A percentile compares a stretch with the other conserved stretches of the same genome.
Conservation (phyloP, 2,329 filamentous ascomycete species). For the Aspergillus sp. region DNA sequence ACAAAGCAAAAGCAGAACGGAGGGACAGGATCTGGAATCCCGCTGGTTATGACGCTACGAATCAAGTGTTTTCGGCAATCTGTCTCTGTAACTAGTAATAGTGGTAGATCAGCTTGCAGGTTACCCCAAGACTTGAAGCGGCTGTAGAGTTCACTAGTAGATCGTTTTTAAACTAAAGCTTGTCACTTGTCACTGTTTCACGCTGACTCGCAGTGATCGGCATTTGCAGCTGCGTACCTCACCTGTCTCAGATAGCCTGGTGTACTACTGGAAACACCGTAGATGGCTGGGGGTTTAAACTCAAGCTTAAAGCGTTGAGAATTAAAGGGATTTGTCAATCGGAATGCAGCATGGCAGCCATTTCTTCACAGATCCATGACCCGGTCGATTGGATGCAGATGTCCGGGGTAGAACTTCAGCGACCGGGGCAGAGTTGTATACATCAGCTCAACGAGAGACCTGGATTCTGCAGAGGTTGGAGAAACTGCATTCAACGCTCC, state of each 20-base stretch:
- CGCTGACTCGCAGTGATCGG: background rate
- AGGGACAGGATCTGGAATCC: constrained; percentile 11
- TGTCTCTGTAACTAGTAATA: background rate
- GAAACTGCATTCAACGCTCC: no score
- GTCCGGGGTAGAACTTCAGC: background rate
- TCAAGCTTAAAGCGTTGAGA: no score
- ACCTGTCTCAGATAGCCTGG: background rate
- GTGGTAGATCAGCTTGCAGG: background rate
- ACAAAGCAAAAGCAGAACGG: constrained; percentile 9
- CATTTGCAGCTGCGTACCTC: background rate
- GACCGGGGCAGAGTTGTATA: background rate
- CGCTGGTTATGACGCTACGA: constrained; percentile 11
- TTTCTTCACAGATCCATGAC: background rate
- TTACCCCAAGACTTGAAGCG: no score
- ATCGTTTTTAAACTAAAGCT: background rate
- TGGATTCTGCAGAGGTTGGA: background rate
- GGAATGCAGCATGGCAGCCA: no score
- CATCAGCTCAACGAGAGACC: background rate
- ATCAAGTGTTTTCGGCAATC: constrained; percentile 8
- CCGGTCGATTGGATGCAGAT: background rate
- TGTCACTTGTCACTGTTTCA: background rate
- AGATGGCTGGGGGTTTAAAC: no score
- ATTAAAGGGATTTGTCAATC: no score
- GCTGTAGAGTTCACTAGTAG: background rate
- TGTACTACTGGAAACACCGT: background rate